Evolutionary conservation across 306 rosid species (phyloP).

Genomic region (Malus sieversii): DNA sequence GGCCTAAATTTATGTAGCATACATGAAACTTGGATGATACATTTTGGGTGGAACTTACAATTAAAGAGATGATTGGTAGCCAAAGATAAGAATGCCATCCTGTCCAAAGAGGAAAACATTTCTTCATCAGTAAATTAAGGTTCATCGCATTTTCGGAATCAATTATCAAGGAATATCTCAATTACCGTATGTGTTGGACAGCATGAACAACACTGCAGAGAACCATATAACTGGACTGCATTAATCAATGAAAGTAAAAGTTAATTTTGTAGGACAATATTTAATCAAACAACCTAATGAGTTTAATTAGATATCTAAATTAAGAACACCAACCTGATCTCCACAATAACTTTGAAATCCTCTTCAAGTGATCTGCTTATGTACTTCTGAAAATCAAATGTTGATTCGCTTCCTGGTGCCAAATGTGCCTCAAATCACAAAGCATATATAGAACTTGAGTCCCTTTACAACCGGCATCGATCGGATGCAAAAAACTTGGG

Average conservation of each 20-base stretch:
- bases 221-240: constrained; percentile 85
- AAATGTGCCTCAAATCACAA: constrained; percentile 66
- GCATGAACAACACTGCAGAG: constrained; percentile 53
- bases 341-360: constrained; percentile 81
- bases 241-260: background rate
- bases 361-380: constrained; percentile 72
- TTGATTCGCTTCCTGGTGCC: constrained; percentile 47
- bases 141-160: background rate
- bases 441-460: background rate
- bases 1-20: background rate
- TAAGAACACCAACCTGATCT: constrained; percentile 46
- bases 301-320: background rate
- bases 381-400: constrained; percentile 70
- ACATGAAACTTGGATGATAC: background rate
- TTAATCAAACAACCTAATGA: constrained; percentile 7
- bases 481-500: background rate
- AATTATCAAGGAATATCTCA: background rate
- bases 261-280: background rate
- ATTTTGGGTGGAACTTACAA: constrained; percentile 42
- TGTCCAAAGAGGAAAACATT: constrained; percentile 23
- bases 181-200: constrained; percentile 65
- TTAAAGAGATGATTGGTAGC: constrained; percentile 71
- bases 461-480: background rate
- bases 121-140: background rate
- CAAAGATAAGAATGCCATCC: constrained; percentile 65